Evolutionary conservation across 2,329 filamentous ascomycete genomes (phyloP).

Genomic region (Colletotrichum sp.): DNA sequence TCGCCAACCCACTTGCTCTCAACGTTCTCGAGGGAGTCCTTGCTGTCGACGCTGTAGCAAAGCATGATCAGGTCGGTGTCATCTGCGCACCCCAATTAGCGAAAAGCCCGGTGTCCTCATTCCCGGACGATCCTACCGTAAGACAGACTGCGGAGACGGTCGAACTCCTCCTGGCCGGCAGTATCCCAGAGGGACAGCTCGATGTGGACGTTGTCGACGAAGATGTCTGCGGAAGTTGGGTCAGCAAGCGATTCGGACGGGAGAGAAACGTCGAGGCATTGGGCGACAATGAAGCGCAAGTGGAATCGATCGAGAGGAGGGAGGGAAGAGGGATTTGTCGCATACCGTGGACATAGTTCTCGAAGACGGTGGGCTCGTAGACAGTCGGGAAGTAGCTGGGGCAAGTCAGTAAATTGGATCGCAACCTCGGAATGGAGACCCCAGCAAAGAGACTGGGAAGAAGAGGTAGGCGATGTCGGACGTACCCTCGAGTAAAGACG

Average conservation of each 20-base stretch:
- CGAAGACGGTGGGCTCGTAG: slow-evolving; percentile 97
- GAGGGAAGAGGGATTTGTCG: slow-evolving; percentile 2
- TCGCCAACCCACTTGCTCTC: slow-evolving; percentile 98
- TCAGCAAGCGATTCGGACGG: neutral
- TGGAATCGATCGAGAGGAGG: neutral
- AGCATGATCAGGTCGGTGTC: slow-evolving; percentile 99
- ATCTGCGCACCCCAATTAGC: slow-evolving; percentile 39
- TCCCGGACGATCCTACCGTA: slow-evolving; percentile 65
- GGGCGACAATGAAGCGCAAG: neutral
- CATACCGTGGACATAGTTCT: slow-evolving; percentile 97
- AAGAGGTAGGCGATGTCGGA: slow-evolving; percentile 20
- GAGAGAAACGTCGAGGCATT: neutral
- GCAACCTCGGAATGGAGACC: neutral
- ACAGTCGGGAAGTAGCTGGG: slow-evolving; percentile 93
- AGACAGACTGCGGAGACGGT: slow-evolving; percentile 90
- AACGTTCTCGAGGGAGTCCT: slow-evolving; percentile 96
- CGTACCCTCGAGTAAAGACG: slow-evolving; percentile 96
- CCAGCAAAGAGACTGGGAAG: neutral
- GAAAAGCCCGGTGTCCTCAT: neutral
- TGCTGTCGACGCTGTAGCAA: slow-evolving; percentile 96
- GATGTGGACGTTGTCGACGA: slow-evolving; percentile 96
- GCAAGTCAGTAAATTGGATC: neutral
- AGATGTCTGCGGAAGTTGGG: slow-evolving; percentile 76
- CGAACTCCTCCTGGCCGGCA: slow-evolving; percentile 98
- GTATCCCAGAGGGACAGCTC: slow-evolving; percentile 99